Evolutionary conservation across 495 filamentous ascomycete genomes (phyloP).

Genomic region (Friedmanniomyces simplex): DNA sequence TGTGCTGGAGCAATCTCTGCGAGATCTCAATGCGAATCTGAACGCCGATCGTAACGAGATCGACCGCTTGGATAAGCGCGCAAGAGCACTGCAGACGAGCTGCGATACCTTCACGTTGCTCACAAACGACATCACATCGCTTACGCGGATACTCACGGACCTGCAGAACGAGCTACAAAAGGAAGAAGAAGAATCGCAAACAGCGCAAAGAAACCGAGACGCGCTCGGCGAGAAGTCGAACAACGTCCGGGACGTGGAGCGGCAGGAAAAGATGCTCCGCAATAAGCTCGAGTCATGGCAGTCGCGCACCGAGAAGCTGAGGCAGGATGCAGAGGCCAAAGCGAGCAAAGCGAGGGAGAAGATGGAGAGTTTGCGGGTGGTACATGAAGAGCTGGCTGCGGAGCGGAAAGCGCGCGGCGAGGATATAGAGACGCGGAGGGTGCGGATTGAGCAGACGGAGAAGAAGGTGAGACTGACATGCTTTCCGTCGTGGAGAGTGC

Average conservation of each 20-base stretch:
- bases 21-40: slow-evolving; percentile 68
- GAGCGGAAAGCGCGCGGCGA: slow-evolving; percentile 74
- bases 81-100: slow-evolving; percentile 82
- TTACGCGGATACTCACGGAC: slow-evolving; percentile 81
- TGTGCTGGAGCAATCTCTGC: slow-evolving; percentile 67
- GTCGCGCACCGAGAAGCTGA: slow-evolving; percentile 71
- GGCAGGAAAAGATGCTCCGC: slow-evolving; percentile 70
- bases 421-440: slow-evolving; percentile 82
- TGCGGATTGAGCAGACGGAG: slow-evolving; percentile 93
- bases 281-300: slow-evolving; percentile 74
- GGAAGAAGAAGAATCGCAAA: slow-evolving; percentile 76
- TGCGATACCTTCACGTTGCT: slow-evolving; percentile 81
- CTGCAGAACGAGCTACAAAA: slow-evolving; percentile 71
- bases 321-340: slow-evolving; percentile 69
- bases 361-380: slow-evolving; percentile 79
- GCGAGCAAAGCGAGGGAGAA: slow-evolving; percentile 64
- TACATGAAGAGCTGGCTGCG: slow-evolving; percentile 71
- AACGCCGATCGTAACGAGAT: slow-evolving; percentile 68
- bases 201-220: slow-evolving; percentile 70
- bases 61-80: slow-evolving; percentile 73
- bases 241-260: slow-evolving; percentile 81
- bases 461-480: slow-evolving; percentile 64
- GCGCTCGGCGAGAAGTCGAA: slow-evolving; percentile 78
- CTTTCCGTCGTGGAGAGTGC: background rate
- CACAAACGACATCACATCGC: slow-evolving; percentile 67